Conservation (phyloP, 768 basidiomycete species). For the Daedaleopsis nitida region DNA sequence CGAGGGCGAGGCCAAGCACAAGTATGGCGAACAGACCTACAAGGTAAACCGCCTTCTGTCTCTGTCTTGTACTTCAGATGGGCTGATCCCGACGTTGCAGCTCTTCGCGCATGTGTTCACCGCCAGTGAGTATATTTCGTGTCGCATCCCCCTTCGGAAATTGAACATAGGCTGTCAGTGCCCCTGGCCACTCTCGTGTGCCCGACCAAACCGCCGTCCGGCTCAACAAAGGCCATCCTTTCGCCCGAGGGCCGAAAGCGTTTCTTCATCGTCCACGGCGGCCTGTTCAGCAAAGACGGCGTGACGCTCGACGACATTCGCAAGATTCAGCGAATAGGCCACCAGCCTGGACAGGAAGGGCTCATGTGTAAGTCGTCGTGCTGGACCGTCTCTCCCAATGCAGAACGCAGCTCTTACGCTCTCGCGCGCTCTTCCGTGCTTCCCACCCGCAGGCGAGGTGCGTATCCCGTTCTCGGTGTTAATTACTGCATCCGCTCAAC, state of each 20-base stretch:
- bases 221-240: constrained; percentile 60
- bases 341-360: constrained; percentile 93
- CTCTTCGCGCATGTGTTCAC: constrained; percentile 96
- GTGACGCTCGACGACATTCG: constrained; percentile 94
- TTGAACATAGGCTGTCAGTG: constrained; percentile 47
- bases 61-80: neutral
- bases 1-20: constrained; percentile 95
- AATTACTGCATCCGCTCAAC: neutral
- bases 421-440: constrained; percentile 11
- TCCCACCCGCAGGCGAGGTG: constrained; percentile 59
- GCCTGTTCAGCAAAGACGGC: constrained; percentile 91
- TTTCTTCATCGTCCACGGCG: constrained; percentile 95
- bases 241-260: constrained; percentile 82
- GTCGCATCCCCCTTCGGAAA: neutral
- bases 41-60: constrained; percentile 50
- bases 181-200: constrained; percentile 87
- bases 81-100: constrained; percentile 37
- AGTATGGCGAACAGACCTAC: constrained; percentile 94
- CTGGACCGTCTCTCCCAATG: neutral
- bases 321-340: constrained; percentile 82
- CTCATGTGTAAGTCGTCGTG: constrained; percentile 77
- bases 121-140: constrained; percentile 57
- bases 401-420: neutral
- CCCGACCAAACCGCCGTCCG: constrained; percentile 61
- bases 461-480: constrained; percentile 14